Percentiles rank a stretch among this genome's conserved stretches.
Evolutionary conservation across 345 rosid species (phyloP).

Genomic region (Cardiospermum halicacabum): DNA sequence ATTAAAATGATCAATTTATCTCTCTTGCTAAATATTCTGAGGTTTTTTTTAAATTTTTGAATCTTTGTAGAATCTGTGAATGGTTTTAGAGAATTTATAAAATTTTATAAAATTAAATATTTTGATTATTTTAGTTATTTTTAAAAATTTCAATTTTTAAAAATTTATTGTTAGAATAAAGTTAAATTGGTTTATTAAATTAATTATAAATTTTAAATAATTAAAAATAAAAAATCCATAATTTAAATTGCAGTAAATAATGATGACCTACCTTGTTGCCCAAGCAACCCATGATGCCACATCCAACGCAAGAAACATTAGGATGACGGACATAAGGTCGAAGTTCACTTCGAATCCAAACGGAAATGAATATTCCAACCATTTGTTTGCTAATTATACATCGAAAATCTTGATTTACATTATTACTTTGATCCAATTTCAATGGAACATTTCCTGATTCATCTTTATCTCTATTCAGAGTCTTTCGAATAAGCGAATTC

Average conservation of each 20-base stretch:
- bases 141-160: too few relatives aligned
- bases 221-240: too few relatives aligned
- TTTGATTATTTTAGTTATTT: too few relatives aligned
- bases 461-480: constrained; percentile 41
- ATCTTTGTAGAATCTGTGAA: too few relatives aligned
- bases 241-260: neutral
- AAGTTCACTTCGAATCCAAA: constrained; percentile 61
- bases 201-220: too few relatives aligned
- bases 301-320: constrained; percentile 70
- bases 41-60: too few relatives aligned
- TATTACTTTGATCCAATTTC: constrained; percentile 10
- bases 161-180: too few relatives aligned
- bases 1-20: too few relatives aligned
- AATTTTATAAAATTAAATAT: too few relatives aligned
- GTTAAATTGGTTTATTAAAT: too few relatives aligned
- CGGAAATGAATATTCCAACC: constrained; percentile 72
- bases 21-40: too few relatives aligned
- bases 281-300: constrained; percentile 78
- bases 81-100: too few relatives aligned
- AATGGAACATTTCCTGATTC: constrained; percentile 2
- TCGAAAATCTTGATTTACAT: constrained; percentile 25
- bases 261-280: constrained; percentile 80
- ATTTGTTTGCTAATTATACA: constrained; percentile 74
- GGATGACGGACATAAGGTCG: constrained; percentile 45
- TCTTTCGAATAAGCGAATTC: constrained; percentile 59